These are phyloP conservation scores for Microbotryum intermedium DNA, from an alignment of 1,284 basidiomycete genomes.

Conservation along the genomic window DNA sequence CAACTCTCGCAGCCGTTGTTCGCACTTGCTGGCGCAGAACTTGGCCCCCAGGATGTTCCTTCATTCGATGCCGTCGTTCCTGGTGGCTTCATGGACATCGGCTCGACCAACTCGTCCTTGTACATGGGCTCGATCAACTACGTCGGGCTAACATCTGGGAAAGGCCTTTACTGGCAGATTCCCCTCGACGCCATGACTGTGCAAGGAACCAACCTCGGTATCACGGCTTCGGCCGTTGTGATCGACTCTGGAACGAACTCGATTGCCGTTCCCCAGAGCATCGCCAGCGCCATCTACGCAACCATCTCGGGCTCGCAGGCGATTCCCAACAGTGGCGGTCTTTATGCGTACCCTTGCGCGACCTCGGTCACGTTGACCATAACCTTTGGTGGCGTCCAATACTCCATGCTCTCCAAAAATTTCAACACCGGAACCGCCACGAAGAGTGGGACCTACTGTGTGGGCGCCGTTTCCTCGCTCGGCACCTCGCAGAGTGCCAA, in stretches of 20 bases:
- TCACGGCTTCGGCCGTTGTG: slow-evolving; percentile 38
- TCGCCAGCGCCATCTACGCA: slow-evolving; percentile 69
- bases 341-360: not conserved
- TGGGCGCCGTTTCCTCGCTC: too few species aligned
- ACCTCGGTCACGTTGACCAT: not conserved
- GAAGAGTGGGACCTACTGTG: too few species aligned
- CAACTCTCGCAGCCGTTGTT: slow-evolving; percentile 45
- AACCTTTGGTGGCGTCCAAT: not conserved
- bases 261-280: slow-evolving; percentile 62
- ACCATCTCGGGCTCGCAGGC: slow-evolving; percentile 43
- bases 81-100: slow-evolving; percentile 64
- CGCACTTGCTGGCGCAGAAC: not conserved
- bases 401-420: not conserved
- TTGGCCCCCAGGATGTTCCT: not conserved
- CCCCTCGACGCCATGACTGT: slow-evolving; percentile 45
- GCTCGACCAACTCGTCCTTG: slow-evolving; percentile 56
- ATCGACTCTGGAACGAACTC: slow-evolving; percentile 62
- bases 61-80: not conserved
- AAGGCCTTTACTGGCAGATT: slow-evolving; percentile 54
- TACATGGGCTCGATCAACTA: slow-evolving; percentile 66
- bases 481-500: too few species aligned
- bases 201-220: slow-evolving; percentile 38
- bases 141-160: slow-evolving; percentile 41
- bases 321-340: not conserved
- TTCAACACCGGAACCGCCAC: too few species aligned